Evolutionary conservation across 2,329 filamentous ascomycete genomes (phyloP), one percentile per base, ranked within the genome.

Genomic region (Conoideocrella luteorostrata): DNA sequence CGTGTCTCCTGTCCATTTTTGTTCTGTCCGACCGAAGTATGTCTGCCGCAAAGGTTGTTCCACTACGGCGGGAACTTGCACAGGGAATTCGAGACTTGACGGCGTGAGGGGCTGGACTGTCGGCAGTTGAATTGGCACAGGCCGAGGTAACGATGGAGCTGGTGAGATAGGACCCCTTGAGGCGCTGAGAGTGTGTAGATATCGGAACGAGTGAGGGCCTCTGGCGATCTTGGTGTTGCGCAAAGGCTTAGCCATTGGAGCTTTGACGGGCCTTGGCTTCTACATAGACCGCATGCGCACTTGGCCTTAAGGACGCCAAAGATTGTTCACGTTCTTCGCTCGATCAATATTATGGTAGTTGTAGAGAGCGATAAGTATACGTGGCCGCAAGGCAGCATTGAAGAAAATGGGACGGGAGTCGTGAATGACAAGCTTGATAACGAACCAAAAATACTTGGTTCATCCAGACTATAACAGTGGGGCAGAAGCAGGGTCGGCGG

Each of bases 11-110:
- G 56, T 52, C 56, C 59, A 56, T 13, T 48, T 51, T 20, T 56
- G 46, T n/a, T 51, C 53, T 12, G 62, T 62, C 20, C 54, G 50
- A 48, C 62, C 56, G 44, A 67, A 67, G 46, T 58, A 61, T 12
- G 58, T 47, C 45, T 41, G 47, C 28, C 47, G 21, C 33, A 46
- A 24, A 12, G 34, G 18, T 21, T 18, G 30, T 15, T 42, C 30
- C 12, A 12, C 17, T 22, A 33, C 42, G n/a, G 45, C 44, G 9
- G 48, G 41, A n/a, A 18, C 42, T 23, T 10, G 46, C 42, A 15
- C 40, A 17, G 39, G 38, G 20, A 6, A 21, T 36, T 32, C 10
- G 12, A 44, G 38, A 12, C 32, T 37, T 20, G 41, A 24, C 17
- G 4, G 32, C 18, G 22, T 26, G 23, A 32, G n/a, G 4, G 7